phyloP scores from a whole-genome alignment of 805 yeast genomes.

The Vanderwaltozyma yarrowii region DNA sequence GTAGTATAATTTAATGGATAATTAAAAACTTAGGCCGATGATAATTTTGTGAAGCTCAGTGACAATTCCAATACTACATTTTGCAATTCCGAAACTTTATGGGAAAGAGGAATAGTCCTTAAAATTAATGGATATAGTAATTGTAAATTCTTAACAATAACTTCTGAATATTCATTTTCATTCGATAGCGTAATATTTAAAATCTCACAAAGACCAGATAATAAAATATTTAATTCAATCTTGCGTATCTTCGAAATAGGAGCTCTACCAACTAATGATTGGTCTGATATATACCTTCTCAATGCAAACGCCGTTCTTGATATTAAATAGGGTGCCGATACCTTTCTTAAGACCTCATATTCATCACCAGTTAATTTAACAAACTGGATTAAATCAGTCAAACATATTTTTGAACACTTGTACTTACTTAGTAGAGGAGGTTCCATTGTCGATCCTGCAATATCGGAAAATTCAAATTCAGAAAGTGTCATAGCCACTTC shows the following conservation, averaged over 20 bases:
- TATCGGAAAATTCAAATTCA: conserved; percentile 35
- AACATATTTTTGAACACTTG: conserved; percentile 43
- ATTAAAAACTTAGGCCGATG: no score
- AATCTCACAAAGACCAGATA: conserved; percentile 35
- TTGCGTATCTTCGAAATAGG: conserved; percentile 64
- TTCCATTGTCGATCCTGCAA: conserved; percentile 56
- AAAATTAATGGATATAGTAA: conserved; percentile 23
- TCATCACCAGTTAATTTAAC: conserved; percentile 21
- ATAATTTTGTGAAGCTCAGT: conserved; percentile 19
- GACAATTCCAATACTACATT: conserved; percentile 20
- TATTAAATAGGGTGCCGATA: conserved; percentile 39
- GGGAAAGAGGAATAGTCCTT: conserved; percentile 27
- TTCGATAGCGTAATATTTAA: conserved; percentile 8
- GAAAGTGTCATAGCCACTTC: conserved; percentile 33
- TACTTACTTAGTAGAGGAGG: conserved; percentile 35
- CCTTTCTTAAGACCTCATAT: conserved; percentile 12
- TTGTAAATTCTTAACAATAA: conserved; percentile 9
- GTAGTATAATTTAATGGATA: no score
- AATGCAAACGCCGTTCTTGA: conserved; percentile 52
- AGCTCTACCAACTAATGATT: conserved; percentile 42
- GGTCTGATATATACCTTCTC: conserved; percentile 55
- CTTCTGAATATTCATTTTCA: background rate
- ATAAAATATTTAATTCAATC: conserved; percentile 42
- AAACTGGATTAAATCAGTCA: conserved; percentile 41
- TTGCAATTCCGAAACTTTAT: conserved; percentile 24